Base-by-base conservation (phyloP, 805 yeast genomes). In the Teunomyces lycoperdinae region DNA sequence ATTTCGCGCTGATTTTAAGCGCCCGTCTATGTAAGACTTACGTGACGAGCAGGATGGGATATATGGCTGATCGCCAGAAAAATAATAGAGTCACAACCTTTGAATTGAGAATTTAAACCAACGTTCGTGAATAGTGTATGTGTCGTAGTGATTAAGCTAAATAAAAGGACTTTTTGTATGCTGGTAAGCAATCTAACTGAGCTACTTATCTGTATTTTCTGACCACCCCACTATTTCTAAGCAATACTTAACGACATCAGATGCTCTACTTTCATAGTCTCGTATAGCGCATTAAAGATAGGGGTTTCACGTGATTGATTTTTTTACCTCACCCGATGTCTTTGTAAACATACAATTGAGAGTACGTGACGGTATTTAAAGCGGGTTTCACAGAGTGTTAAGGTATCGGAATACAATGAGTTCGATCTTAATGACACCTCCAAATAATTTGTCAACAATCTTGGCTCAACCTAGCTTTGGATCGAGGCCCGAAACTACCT, bases 391-490 rank as follows among this genome's bases (percentile, higher is more conserved):
- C n/a, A 32, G 34, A 14, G 13, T 32, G 34, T 32, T 32, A 32
- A 32, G 9, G 16, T 32, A 32, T 32, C 34, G 14, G 34, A 13
- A 13, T 7, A 41, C 43, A 28, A 28, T 41, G 43, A 26, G 14
- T 11, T 9, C 43, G n/a, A 26, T 26, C 13, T n/a, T 26, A 38
- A 20, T 38, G 27, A 7, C 30, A 38, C 41, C 60, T 3, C 63
- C 63, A 10, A 50, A 47, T 35, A 60, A 60, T 54, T 49, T 60
- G 38, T 50, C 58, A 35, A 24, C 48, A 30, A 43, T 51, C 17
- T 48, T 61, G 20, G 39, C 54, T 11, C 48, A 53, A 16, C 48
- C 53, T 10, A 36, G 51, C 3, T 35, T 34, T 16, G 56, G 51
- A 9, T 62, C 63, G 9, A 42, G 47, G 9, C 26, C 46, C 28